These are phyloP conservation scores for Colletotrichum graminicola DNA, from an alignment of 2,329 filamentous ascomycete genomes.

Conservation along the genomic window DNA sequence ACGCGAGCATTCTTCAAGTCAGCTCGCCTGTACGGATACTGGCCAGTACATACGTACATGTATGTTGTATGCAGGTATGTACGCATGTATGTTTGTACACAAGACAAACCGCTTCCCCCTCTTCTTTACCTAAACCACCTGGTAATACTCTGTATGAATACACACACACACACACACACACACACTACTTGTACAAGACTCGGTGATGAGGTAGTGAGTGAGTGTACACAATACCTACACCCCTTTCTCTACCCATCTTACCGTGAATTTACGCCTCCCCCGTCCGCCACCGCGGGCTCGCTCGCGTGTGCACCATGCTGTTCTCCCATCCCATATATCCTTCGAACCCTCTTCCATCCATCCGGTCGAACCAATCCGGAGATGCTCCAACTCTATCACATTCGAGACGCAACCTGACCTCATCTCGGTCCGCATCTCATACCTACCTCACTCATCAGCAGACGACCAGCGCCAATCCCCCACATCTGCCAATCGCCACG, in stretches of 20 bases:
- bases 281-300: constrained; percentile 6
- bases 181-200: too few species aligned
- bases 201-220: too few species aligned
- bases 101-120: too few species aligned
- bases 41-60: too few species aligned
- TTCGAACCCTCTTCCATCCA: constrained; percentile 33
- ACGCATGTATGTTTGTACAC: too few species aligned
- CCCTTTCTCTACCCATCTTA: neutral
- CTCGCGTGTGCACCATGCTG: neutral
- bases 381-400: constrained; percentile 22
- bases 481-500: constrained; percentile 18
- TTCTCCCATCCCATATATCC: constrained; percentile 33
- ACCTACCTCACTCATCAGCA: constrained; percentile 31
- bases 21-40: constrained; percentile 11
- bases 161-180: too few species aligned
- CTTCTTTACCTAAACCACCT: neutral
- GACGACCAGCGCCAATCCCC: constrained; percentile 10
- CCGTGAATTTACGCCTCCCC: constrained; percentile 13
- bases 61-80: too few species aligned
- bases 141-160: too few species aligned
- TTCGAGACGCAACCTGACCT: constrained; percentile 36
- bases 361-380: constrained; percentile 30
- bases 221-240: too few species aligned
- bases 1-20: constrained; percentile 29
- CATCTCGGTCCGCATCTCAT: constrained; percentile 9